Base-by-base conservation (phyloP, 2,329 filamentous ascomycete species). In the Samsoniella hepiali region DNA sequence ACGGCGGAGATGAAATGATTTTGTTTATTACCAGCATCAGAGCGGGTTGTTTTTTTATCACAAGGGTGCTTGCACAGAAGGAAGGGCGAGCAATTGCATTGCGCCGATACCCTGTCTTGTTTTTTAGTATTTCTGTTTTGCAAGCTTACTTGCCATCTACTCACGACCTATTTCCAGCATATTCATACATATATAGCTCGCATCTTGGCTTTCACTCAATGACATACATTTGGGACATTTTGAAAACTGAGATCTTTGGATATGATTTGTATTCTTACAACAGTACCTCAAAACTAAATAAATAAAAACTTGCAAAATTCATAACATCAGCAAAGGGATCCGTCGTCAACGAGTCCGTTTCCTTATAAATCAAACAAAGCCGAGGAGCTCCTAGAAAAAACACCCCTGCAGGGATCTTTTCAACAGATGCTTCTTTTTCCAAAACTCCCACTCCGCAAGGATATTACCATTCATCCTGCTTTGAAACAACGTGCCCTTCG, bases 401-500 rank as follows among this genome's bases (percentile, higher is more conserved):
- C 3, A 45, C 9, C 2, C n/a, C 5, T 45, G 3, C 27, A 31
- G 15, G 34, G 34, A 44, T 42, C 45, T 51, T 10, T 60, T 34
- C 22, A 22, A 22, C 22, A 22, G 22, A 22, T 22, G 22, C 22
- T 58, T 27, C n/a, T 40, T 42, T 60, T 32, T 34, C 44, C 49
- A 49, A 54, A 61, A 61, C 58, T 61, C 58, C 58, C 58, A 54
- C 32, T 53, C 27, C 58, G 27, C 47, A 60, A 50, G 55, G 29
- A 13, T 29, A 47, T 47, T 22, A 47, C 36, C 53, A 31, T 56
- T 31, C 27, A 22, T 31, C 27, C 15, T 42, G 53, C 36, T 9
- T 22, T 56, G 13, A 31, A 55, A 56, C 36, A 31, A 22, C n/a
- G 32, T 34, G 27, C 17, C 22, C 32, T 36, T 31, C 31, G 22